Percentiles rank a stretch among this genome's conserved stretches.
phyloP scores from a whole-genome alignment of 2,329 filamentous ascomycete genomes.

The Xylariaceae sp. region DNA sequence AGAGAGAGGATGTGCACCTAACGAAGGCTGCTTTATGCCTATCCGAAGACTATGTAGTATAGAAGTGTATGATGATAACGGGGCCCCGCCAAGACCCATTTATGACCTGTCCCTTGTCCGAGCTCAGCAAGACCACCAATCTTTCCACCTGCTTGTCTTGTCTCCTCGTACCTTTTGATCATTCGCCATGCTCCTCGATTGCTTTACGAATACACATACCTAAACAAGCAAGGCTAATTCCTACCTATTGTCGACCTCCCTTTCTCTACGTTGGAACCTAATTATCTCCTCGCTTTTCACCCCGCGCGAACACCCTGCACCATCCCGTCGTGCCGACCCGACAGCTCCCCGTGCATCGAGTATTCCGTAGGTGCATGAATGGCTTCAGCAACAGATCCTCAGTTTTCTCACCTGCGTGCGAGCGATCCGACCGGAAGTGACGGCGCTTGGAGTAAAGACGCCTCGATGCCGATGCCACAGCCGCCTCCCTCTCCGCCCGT shows the following conservation, averaged over 20 bases:
- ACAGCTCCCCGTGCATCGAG: not conserved
- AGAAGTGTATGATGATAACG: not conserved
- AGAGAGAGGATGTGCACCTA: too few relatives aligned
- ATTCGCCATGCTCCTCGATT: not conserved
- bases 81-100: not conserved
- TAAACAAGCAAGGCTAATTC: not conserved
- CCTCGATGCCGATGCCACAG: constrained; percentile 21
- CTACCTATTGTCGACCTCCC: not conserved
- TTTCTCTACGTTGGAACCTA: not conserved
- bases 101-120: not conserved
- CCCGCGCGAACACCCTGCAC: not conserved
- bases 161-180: not conserved
- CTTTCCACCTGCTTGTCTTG: not conserved
- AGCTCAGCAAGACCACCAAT: not conserved
- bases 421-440: constrained; percentile 8
- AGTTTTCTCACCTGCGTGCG: not conserved
- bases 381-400: constrained; percentile 19
- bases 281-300: not conserved
- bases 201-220: not conserved
- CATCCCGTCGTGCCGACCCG: not conserved
- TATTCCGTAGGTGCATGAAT: constrained; percentile 16
- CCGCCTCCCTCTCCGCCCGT: constrained; percentile 29
- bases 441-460: constrained; percentile 18
- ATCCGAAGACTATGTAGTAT: not conserved
- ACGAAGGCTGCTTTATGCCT: too few relatives aligned